Evolutionary conservation across 2,329 filamentous ascomycete species (phyloP).

Genomic region (Hymenoscyphus fructigenus): DNA sequence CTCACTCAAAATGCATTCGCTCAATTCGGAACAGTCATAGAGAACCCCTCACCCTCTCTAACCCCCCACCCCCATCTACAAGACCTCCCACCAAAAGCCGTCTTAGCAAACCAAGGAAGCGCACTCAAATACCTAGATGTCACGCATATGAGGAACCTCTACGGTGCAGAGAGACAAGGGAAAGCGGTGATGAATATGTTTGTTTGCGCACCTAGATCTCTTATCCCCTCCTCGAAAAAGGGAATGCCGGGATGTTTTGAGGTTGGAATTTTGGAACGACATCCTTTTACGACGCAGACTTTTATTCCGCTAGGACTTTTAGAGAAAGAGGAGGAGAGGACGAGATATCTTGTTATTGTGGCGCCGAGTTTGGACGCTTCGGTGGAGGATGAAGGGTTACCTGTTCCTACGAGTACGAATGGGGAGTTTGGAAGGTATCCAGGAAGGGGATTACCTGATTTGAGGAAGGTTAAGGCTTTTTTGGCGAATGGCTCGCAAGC

Average conservation of each 20-base stretch:
- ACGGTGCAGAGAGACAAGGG: conserved; percentile 53
- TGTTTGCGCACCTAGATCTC: conserved; percentile 68
- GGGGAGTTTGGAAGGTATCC: conserved; percentile 14
- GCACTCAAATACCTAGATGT: conserved; percentile 85
- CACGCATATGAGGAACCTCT: conserved; percentile 70
- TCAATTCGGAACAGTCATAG: conserved; percentile 79
- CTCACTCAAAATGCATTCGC: conserved; percentile 70
- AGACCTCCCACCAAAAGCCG: conserved; percentile 44
- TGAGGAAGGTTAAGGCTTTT: conserved; percentile 71
- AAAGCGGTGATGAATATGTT: conserved; percentile 82
- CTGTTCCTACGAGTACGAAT: conserved; percentile 36
- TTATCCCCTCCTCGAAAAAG: conserved; percentile 41
- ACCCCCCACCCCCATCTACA: conserved; percentile 44
- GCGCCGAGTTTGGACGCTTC: conserved; percentile 68
- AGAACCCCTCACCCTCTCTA: conserved; percentile 64
- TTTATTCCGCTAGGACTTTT: conserved; percentile 74
- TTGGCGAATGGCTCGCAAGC: conserved; percentile 75
- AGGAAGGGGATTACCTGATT: conserved; percentile 60
- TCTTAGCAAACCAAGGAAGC: conserved; percentile 78
- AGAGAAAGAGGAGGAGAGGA: conserved; percentile 42
- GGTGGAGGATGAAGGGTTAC: conserved; percentile 39
- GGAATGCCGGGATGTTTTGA: conserved; percentile 50
- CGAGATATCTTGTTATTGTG: conserved; percentile 80
- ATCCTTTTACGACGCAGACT: conserved; percentile 92
- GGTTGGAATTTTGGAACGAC: conserved; percentile 77